Base-by-base conservation (phyloP, 2,329 filamentous ascomycete species). In the Fusarium setosum region DNA sequence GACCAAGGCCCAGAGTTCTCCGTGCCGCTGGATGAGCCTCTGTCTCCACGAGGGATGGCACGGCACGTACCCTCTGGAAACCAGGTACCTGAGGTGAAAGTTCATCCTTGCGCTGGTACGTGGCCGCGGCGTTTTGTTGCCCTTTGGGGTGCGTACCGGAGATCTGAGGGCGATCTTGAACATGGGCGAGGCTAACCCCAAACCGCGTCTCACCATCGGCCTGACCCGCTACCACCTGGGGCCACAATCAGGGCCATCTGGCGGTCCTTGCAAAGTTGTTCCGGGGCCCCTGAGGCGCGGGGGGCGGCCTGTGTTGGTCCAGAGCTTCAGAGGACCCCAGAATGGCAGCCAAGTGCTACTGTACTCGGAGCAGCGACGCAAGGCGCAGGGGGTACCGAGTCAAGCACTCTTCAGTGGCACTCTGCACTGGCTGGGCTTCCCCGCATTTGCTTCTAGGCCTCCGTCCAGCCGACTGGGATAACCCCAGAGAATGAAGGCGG, bases 401-500 rank as follows among this genome's bases (percentile, higher is more conserved):
- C 60, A 67, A 69, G 51, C 49, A 47, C 31, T 42, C 34, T 42
- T 48, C 32, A 61, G 59, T 59, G 59, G 29, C 38, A 47, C 44
- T 42, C 37, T 41, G 38, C 24, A 35, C 51, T 59, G 60, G 49
- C 54, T 56, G 59, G 54, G 50, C 56, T 72, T 68, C 70, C 70
- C 70, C 70, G 70, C 70, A 72, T 69, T 68, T 63, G 32, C 57
- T 48, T 61, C 50, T 42, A 47, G 38, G 41, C 56, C 58, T 71
- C 70, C 70, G 65, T 58, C 69, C 56, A 72, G 23, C 70, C 69
- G 69, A 59, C 66, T 63, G 61, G 63, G 70, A 56, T 70, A 35
- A 65, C 63, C 69, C 69, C 52, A 61, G 70, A 61, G 58, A 45
- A 45, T 42, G 54, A 66, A 34, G 45, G 47, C 57, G 44, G 60